A percentile compares a stretch with the other conserved stretches of the same genome.
phyloP scores from a whole-genome alignment of 495 filamentous ascomycete species.

The Sporormia fimetaria region DNA sequence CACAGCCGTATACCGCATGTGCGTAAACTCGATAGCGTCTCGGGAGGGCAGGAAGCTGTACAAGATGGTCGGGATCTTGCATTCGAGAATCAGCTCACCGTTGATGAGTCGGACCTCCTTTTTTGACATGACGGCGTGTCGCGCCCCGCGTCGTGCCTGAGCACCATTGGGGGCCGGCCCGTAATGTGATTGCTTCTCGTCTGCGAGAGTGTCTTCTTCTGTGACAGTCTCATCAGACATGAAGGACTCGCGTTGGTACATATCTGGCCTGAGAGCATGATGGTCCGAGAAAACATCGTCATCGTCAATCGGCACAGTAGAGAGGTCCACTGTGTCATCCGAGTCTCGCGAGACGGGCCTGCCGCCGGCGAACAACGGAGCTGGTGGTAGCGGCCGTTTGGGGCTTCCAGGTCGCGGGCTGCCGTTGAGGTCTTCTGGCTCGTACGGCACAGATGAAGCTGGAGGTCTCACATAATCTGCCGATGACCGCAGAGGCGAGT shows the following conservation, averaged over 20 bases:
- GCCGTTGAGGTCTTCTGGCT: slow-evolving; percentile 79
- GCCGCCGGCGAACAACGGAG: slow-evolving; percentile 62
- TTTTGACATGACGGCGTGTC: slow-evolving; percentile 77
- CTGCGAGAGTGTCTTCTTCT: slow-evolving; percentile 39
- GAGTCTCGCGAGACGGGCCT: slow-evolving; percentile 37
- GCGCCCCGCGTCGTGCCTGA: slow-evolving; percentile 71
- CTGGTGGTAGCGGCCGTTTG: slow-evolving; percentile 77
- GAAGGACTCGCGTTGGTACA: slow-evolving; percentile 51
- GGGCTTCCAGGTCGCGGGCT: slow-evolving; percentile 78
- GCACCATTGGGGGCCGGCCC: slow-evolving; percentile 76
- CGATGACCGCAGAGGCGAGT: slow-evolving; percentile 56
- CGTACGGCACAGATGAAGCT: slow-evolving; percentile 58
- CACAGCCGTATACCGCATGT: slow-evolving; percentile 99
- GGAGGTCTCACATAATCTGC: slow-evolving; percentile 60
- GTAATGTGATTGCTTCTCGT: slow-evolving; percentile 48
- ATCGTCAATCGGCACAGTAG: slow-evolving; percentile 47
- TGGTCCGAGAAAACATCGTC: slow-evolving; percentile 64
- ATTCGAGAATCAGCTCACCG: slow-evolving; percentile 93
- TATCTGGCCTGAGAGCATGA: slow-evolving; percentile 35
- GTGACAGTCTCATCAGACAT: slow-evolving; percentile 55
- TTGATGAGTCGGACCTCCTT: slow-evolving; percentile 94
- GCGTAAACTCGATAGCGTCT: slow-evolving; percentile 92
- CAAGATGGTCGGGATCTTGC: slow-evolving; percentile 95
- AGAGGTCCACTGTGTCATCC: slow-evolving; percentile 36
- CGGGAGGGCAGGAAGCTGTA: slow-evolving; percentile 87